phyloP scores from a whole-genome alignment of 2,329 filamentous ascomycete genomes.

The Xylariaceae sp. region DNA sequence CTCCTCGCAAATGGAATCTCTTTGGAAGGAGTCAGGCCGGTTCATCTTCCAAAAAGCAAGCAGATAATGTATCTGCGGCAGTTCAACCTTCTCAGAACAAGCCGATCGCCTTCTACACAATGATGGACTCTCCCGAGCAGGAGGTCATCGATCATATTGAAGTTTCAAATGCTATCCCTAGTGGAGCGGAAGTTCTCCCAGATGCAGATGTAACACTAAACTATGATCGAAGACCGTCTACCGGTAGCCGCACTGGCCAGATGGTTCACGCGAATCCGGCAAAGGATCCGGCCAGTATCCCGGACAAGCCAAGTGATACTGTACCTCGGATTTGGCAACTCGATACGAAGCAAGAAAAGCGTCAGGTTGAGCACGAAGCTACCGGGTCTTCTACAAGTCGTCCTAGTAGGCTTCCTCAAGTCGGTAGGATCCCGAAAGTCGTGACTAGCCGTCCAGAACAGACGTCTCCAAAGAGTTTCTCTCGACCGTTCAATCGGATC shows the following conservation, averaged over 20 bases:
- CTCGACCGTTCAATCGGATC: constrained; percentile 74
- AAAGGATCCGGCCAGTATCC: not conserved
- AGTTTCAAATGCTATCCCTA: constrained; percentile 57
- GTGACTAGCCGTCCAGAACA: constrained; percentile 71
- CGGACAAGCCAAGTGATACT: not conserved
- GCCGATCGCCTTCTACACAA: constrained; percentile 65
- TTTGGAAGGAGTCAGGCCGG: constrained; percentile 63
- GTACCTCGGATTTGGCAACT: constrained; percentile 24
- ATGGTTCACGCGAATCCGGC: not conserved
- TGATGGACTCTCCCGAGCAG: constrained; percentile 65
- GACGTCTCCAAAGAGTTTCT: constrained; percentile 81
- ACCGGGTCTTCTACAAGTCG: constrained; percentile 35
- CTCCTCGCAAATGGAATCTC: constrained; percentile 68
- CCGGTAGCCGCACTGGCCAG: constrained; percentile 16
- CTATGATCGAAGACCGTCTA: constrained; percentile 30
- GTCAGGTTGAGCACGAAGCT: not conserved
- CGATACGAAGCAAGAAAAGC: constrained; percentile 13
- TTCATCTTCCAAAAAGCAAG: constrained; percentile 47
- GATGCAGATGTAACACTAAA: constrained; percentile 14
- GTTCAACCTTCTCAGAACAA: constrained; percentile 59
- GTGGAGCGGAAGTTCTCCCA: constrained; percentile 53
- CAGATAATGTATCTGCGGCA: constrained; percentile 53
- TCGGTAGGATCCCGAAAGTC: constrained; percentile 86
- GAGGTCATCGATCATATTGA: constrained; percentile 44
- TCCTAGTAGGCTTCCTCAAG: constrained; percentile 75